Evolutionary conservation across 1,139 yeast species (phyloP).

Genomic region (Geotrichum citri-aurantii): DNA sequence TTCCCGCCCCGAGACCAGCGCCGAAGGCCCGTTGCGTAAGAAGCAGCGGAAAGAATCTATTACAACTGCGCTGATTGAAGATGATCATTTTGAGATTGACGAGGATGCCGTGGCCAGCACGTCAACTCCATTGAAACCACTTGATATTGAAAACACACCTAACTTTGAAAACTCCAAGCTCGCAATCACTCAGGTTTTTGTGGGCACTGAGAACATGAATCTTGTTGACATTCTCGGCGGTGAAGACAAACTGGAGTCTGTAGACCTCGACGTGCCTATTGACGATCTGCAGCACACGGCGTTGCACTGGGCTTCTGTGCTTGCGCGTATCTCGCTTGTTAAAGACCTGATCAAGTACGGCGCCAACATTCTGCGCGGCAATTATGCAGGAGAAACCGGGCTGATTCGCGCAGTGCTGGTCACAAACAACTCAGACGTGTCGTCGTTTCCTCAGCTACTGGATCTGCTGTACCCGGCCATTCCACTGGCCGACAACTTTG

Average conservation of each 20-base stretch:
- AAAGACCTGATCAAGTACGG: constrained; percentile 69
- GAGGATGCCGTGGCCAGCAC: constrained; percentile 25
- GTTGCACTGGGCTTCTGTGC: constrained; percentile 92
- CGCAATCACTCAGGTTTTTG: constrained; percentile 51
- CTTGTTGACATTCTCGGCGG: constrained; percentile 34
- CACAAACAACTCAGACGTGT: constrained; percentile 74
- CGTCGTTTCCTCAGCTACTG: constrained; percentile 65
- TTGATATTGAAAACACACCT: constrained; percentile 37
- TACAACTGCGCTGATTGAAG: constrained; percentile 19
- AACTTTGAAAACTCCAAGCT: constrained; percentile 49
- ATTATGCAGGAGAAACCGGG: constrained; percentile 85
- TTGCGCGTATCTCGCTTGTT: constrained; percentile 72
- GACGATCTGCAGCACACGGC: constrained; percentile 93
- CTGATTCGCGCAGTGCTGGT: constrained; percentile 83
- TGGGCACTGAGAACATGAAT: constrained; percentile 43
- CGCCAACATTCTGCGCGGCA: constrained; percentile 61
- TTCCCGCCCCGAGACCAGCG: not conserved
- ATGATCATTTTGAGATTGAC: constrained; percentile 29
- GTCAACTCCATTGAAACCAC: constrained; percentile 46
- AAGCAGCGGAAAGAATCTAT: constrained; percentile 5
- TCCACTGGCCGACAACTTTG: constrained; percentile 63
- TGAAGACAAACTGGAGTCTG: constrained; percentile 13
- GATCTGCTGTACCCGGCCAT: constrained; percentile 74
- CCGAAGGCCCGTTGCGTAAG: constrained; percentile 7
- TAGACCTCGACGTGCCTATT: constrained; percentile 62